Conservation (phyloP, 306 rosid genomes). For the Pterocarpus santalinus region DNA sequence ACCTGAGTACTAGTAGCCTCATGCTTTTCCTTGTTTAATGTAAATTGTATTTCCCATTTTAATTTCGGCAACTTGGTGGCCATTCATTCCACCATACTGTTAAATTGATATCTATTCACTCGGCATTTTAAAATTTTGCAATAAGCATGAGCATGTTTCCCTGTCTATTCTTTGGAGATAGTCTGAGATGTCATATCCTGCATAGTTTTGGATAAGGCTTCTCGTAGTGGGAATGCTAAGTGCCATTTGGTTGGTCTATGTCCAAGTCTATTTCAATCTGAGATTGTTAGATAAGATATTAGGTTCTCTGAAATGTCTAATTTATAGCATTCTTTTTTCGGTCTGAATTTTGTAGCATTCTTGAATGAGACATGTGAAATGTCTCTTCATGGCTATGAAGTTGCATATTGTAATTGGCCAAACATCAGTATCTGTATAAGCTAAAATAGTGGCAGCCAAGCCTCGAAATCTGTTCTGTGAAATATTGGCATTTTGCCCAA, state of each 20-base stretch:
- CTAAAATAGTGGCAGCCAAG: too few relatives aligned
- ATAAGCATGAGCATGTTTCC: constrained; percentile 19
- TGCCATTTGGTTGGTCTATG: constrained; percentile 4
- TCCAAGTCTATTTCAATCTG: neutral
- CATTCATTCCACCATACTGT: neutral
- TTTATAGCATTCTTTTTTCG: too few relatives aligned
- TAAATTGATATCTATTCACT: neutral
- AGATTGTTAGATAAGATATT: neutral
- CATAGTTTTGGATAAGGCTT: neutral
- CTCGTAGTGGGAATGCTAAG: constrained; percentile 21
- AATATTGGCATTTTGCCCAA: too few relatives aligned
- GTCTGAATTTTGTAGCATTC: neutral
- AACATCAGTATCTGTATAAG: neutral
- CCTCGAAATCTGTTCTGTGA: too few relatives aligned
- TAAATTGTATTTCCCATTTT: constrained; percentile 18
- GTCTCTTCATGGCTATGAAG: constrained; percentile 11
- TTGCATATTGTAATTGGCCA: constrained; percentile 23
- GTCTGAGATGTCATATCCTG: constrained; percentile 19
- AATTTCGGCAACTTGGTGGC: constrained; percentile 15
- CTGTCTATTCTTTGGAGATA: neutral
- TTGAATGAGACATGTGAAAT: neutral
- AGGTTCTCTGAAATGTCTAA: constrained; percentile 1
- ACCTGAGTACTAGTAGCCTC: neutral
- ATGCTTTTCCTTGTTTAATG: neutral
- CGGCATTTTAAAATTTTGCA: neutral